These are phyloP conservation scores for Sphagnum contortum DNA, from an alignment of 225 moss, liverwort and hornwort genomes.

Conservation along the genomic window DNA sequence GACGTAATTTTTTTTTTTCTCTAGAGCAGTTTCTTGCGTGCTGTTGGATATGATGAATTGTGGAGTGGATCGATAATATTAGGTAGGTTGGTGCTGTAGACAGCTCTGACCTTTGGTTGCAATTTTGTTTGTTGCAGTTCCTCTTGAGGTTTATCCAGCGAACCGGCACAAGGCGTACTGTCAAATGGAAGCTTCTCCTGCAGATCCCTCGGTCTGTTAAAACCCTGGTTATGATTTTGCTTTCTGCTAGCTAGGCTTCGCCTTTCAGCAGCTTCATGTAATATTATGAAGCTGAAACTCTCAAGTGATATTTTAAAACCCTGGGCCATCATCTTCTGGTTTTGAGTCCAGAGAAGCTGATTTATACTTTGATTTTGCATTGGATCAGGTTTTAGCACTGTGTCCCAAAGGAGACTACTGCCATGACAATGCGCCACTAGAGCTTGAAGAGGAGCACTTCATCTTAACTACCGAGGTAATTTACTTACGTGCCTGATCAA, in stretches of 20 bases:
- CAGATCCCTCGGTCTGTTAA: conserved; percentile 21
- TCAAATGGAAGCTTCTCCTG: conserved; percentile 20
- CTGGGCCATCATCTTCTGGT: no score
- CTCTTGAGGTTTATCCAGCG: conserved; percentile 18
- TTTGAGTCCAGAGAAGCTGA: neutral
- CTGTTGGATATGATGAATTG: neutral
- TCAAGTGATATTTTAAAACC: no score
- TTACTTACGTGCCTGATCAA: no score
- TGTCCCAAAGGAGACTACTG: conserved; percentile 20
- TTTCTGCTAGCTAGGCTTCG: neutral
- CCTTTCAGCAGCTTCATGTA: no score
- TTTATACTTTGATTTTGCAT: neutral
- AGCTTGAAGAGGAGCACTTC: conserved; percentile 62
- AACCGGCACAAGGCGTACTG: conserved; percentile 20
- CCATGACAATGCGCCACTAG: conserved; percentile 5
- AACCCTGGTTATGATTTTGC: neutral
- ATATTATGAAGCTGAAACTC: neutral
- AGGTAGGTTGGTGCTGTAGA: no score
- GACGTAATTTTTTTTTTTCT: no score
- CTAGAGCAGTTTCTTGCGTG: neutral
- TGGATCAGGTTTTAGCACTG: conserved; percentile 26
- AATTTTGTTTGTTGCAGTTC: conserved; percentile 11
- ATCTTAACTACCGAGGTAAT: conserved; percentile 44
- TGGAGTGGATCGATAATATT: neutral
- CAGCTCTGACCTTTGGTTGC: no score